Percentiles rank a stretch among this genome's conserved stretches.
These are phyloP conservation scores for Heracleum sosnowskyi DNA, from an alignment of 129 eudicot genomes.

Conservation along the genomic window DNA sequence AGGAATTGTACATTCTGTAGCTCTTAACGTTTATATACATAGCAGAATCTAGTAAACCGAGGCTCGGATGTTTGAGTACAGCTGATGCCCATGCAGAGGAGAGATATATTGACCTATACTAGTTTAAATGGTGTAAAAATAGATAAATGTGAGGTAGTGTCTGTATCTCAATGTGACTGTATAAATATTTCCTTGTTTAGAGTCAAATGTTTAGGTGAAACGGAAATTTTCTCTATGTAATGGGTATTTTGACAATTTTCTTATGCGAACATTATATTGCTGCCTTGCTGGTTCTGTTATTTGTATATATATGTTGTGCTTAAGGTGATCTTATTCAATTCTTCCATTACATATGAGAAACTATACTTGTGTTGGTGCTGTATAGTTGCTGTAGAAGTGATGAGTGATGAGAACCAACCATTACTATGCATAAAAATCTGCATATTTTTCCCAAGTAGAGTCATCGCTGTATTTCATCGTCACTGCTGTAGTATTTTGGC, in stretches of 20 bases:
- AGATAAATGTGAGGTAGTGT: slow-evolving; percentile 22
- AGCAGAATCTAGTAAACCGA: slow-evolving; percentile 37
- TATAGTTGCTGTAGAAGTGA: not conserved
- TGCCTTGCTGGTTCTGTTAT: not conserved
- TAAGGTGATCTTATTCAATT: not conserved
- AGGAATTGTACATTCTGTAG: slow-evolving; percentile 90
- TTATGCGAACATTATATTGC: not conserved
- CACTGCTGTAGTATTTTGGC: not conserved
- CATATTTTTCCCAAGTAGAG: not conserved
- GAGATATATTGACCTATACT: slow-evolving; percentile 2
- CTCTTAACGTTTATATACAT: slow-evolving; percentile 51
- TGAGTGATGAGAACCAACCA: not conserved
- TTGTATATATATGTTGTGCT: not conserved
- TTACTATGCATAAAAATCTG: not conserved
- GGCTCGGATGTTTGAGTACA: slow-evolving; percentile 33
- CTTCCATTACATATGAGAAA: not conserved
- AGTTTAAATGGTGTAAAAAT: slow-evolving; percentile 23
- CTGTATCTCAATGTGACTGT: slow-evolving; percentile 34
- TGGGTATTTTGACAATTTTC: slow-evolving; percentile 16
- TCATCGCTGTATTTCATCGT: not conserved
- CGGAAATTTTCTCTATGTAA: slow-evolving; percentile 21
- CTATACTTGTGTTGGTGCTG: not conserved
- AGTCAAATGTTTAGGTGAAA: slow-evolving; percentile 29
- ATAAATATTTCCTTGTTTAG: slow-evolving; percentile 40
- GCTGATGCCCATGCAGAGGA: slow-evolving; percentile 32